A percentile compares a stretch with the other conserved stretches of the same genome.
phyloP scores from a whole-genome alignment of 192 early-diverging fungal genomes.

The Chytriomyces sp. region DNA sequence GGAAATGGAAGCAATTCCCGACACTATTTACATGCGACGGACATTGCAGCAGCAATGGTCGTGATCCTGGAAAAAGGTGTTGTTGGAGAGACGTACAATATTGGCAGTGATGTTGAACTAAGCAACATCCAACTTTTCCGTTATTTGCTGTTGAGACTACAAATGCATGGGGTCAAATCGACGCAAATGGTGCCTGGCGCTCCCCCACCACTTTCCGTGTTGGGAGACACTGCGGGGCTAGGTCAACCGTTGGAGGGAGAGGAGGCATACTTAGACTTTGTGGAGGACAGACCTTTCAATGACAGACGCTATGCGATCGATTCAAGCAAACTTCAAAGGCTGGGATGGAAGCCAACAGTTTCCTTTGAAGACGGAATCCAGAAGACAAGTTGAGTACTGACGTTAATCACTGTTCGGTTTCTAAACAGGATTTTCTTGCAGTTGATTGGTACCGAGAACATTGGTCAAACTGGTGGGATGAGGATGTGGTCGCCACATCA shows the following conservation, averaged over 20 bases:
- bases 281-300: conserved; percentile 77
- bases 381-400: conserved; percentile 59
- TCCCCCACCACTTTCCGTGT: background rate
- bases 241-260: conserved; percentile 36
- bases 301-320: conserved; percentile 78
- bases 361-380: conserved; percentile 64
- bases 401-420: background rate
- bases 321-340: conserved; percentile 60
- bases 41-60: conserved; percentile 71
- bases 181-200: background rate
- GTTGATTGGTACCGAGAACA: conserved; percentile 21
- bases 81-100: conserved; percentile 79
- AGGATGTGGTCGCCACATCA: conserved; percentile 21
- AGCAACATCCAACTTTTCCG: conserved; percentile 69
- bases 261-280: conserved; percentile 61
- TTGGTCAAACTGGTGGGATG: conserved; percentile 24
- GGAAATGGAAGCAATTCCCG: conserved; percentile 73
- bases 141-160: conserved; percentile 48
- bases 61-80: conserved; percentile 66
- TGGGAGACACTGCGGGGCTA: background rate
- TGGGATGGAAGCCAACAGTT: conserved; percentile 71
- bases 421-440: background rate
- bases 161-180: background rate
- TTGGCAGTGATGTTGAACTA: conserved; percentile 70
- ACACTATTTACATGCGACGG: conserved; percentile 74